A percentile compares a stretch with the other conserved stretches of the same genome.
Conservation (phyloP, 2,329 filamentous ascomycete species). For the Colletotrichum sp. region DNA sequence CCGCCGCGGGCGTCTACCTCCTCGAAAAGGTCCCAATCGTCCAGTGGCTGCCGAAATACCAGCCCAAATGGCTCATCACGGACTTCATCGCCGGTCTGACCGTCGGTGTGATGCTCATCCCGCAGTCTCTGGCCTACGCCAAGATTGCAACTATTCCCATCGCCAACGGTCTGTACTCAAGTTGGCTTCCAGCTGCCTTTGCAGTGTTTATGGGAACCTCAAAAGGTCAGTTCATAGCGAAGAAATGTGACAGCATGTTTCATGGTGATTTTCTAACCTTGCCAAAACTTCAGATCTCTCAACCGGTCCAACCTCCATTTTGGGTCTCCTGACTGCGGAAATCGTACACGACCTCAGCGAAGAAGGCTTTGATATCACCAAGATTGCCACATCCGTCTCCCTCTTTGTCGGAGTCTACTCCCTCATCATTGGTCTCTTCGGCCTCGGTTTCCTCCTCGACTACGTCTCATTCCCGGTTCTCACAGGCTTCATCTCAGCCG, state of each 20-base stretch:
- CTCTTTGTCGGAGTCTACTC: constrained; percentile 68
- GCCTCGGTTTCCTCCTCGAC: constrained; percentile 70
- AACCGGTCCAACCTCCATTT: constrained; percentile 67
- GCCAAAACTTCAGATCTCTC: constrained; percentile 54
- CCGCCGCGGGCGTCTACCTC: constrained; percentile 59
- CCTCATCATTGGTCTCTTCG: constrained; percentile 64
- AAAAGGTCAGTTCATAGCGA: constrained; percentile 50
- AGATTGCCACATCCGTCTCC: constrained; percentile 65
- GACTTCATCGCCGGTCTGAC: constrained; percentile 68
- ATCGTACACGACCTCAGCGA: constrained; percentile 57
- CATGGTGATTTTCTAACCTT: background rate
- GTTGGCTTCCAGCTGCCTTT: constrained; percentile 62
- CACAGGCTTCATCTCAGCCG: constrained; percentile 70
- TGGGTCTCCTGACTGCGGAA: constrained; percentile 67
- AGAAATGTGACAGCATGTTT: background rate
- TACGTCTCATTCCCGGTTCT: constrained; percentile 71
- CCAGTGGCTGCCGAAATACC: constrained; percentile 68
- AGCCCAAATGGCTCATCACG: constrained; percentile 64
- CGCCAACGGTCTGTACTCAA: constrained; percentile 64
- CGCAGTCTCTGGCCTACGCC: constrained; percentile 67
- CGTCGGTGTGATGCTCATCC: constrained; percentile 65
- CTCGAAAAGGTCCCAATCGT: constrained; percentile 66
- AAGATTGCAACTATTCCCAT: constrained; percentile 67
- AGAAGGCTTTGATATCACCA: constrained; percentile 42
- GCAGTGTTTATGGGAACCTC: constrained; percentile 68